A percentile compares a stretch with the other conserved stretches of the same genome.
phyloP scores from a whole-genome alignment of 805 yeast genomes.

The Saturnispora dispora region DNA sequence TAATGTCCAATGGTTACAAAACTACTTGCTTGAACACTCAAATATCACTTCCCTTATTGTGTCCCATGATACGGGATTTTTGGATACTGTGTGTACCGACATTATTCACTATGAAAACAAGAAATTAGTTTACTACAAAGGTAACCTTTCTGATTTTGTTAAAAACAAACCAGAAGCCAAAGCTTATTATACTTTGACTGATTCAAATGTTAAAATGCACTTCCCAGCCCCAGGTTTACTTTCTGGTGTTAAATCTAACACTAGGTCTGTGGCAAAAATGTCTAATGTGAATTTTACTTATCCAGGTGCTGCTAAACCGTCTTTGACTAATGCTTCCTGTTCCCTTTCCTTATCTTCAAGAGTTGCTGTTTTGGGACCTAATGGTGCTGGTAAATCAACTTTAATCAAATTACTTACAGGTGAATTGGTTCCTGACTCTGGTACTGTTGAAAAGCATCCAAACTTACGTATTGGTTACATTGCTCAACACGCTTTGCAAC shows the following conservation, averaged over 20 bases:
- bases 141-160: conserved; percentile 89
- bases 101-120: conserved; percentile 94
- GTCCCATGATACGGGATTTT: conserved; percentile 95
- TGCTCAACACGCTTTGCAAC: conserved; percentile 97
- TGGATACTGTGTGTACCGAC: conserved; percentile 93
- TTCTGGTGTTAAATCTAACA: conserved; percentile 93
- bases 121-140: conserved; percentile 90
- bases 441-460: conserved; percentile 95
- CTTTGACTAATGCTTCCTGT: conserved; percentile 70
- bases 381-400: conserved; percentile 98
- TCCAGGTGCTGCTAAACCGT: conserved; percentile 84
- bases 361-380: conserved; percentile 94
- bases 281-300: conserved; percentile 76
- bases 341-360: conserved; percentile 93
- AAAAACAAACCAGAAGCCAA: conserved; percentile 92
- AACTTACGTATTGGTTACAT: conserved; percentile 96
- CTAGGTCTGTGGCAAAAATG: conserved; percentile 75
- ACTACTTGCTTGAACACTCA: conserved; percentile 71
- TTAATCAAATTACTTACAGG: conserved; percentile 89
- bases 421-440: conserved; percentile 76
- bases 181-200: conserved; percentile 89
- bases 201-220: conserved; percentile 88
- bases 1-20: conserved; percentile 90
- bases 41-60: conserved; percentile 92
- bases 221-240: conserved; percentile 98